These are phyloP conservation scores for Arachis monticola DNA, from an alignment of 331 rosid species.

Conservation along the genomic window DNA sequence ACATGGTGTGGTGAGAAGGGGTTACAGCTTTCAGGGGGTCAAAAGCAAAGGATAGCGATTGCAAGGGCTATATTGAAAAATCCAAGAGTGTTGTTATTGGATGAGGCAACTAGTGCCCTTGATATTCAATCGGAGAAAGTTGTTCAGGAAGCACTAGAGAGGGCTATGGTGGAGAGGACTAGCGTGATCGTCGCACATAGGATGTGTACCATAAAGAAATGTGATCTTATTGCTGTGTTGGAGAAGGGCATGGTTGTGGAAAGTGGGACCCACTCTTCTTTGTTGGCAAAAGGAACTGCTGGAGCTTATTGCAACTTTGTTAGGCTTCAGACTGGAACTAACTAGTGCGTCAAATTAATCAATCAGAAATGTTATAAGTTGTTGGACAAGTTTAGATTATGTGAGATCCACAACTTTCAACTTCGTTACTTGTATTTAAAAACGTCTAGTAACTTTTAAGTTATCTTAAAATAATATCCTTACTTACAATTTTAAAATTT, in stretches of 20 bases:
- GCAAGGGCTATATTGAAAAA: slow-evolving; percentile 78
- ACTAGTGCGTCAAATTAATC: not conserved
- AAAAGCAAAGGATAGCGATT: slow-evolving; percentile 83
- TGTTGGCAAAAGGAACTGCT: slow-evolving; percentile 62
- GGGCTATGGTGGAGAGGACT: slow-evolving; percentile 81
- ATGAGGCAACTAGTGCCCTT: slow-evolving; percentile 88
- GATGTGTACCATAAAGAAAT: slow-evolving; percentile 72
- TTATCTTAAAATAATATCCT: too few relatives aligned
- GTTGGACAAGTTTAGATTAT: too few relatives aligned
- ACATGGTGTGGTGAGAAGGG: slow-evolving; percentile 87
- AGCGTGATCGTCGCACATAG: slow-evolving; percentile 95
- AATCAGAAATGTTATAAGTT: too few relatives aligned
- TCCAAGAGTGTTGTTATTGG: slow-evolving; percentile 62
- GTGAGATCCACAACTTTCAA: too few relatives aligned
- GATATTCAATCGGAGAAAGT: slow-evolving; percentile 77
- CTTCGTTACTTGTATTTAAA: too few relatives aligned
- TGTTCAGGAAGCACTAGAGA: slow-evolving; percentile 75
- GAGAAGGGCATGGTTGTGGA: slow-evolving; percentile 78
- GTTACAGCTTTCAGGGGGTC: slow-evolving; percentile 82
- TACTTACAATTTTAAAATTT: too few relatives aligned
- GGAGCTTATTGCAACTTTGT: slow-evolving; percentile 75
- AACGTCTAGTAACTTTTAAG: too few relatives aligned
- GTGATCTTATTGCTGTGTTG: slow-evolving; percentile 69
- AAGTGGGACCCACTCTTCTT: slow-evolving; percentile 65
- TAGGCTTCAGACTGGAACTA: slow-evolving; percentile 52